Evolutionary conservation across 1,284 basidiomycete species (phyloP), one percentile per base, ranked within the genome.

Genomic region (Xerocomus amazonicus): DNA sequence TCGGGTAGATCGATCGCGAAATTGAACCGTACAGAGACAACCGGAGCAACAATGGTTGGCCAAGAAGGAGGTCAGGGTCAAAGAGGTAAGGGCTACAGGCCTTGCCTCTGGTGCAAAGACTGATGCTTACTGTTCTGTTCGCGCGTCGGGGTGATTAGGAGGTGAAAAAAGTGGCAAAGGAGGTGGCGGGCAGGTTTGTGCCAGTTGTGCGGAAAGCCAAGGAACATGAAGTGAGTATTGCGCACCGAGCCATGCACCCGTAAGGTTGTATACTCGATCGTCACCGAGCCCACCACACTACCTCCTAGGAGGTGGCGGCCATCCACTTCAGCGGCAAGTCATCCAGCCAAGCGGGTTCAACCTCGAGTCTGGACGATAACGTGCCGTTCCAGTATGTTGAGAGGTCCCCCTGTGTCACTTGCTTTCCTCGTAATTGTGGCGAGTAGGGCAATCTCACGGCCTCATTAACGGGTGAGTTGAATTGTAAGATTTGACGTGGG

Each of bases 11-110:
- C 7, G 59, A 61, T 0, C 51, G 55, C 3, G 43, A 62, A 26
- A 61, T 65, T 5, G 41, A 37, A 26, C 49, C 17, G 61, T 63
- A 6, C 28, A 60, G 36, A 54, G 51, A 29, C 61, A 65, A 13
- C 36, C 61, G 7, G 42, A 42, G 35, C 45, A 55, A 14, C 62
- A 62, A 13, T 47, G 41, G n/a, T 7, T 17, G 34, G 62, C 47
- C 0, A 51, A 41, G 7, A 47, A 32, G 7, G 26, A 38, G 16
- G 29, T 3, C 0, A 4, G 35, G 5, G 34, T 50, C 12, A 36
- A 48, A 48, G 48, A 57, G 54, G 60, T 62, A 2, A 23, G 14
- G 39, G 7, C 13, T 17, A 2, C 6, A 3, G 12, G 17, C 12
- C 5, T 3, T 23, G 7, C 19, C 16, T 5, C 32, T 8, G 3